phyloP scores from a whole-genome alignment of 495 filamentous ascomycete species.

The Talaromyces ruber region DNA sequence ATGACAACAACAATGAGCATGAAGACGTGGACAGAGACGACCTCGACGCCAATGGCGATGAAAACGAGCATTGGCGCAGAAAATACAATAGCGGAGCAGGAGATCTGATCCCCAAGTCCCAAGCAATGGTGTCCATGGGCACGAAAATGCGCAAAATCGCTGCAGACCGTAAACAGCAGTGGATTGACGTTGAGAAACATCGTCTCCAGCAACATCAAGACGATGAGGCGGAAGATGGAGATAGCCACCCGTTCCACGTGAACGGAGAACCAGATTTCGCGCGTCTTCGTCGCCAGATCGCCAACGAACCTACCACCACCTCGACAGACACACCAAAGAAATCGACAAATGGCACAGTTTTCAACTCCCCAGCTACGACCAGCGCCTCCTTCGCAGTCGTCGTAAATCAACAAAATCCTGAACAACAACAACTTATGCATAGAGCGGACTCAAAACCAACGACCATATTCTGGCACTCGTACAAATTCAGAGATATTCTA shows the following conservation, averaged over 20 bases:
- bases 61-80: slow-evolving; percentile 26
- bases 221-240: slow-evolving; percentile 10
- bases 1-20: neutral
- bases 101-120: slow-evolving; percentile 48
- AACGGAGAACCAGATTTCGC: slow-evolving; percentile 23
- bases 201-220: slow-evolving; percentile 34
- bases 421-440: slow-evolving; percentile 10
- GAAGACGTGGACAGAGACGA: slow-evolving; percentile 6
- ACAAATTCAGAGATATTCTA: slow-evolving; percentile 85
- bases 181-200: slow-evolving; percentile 37
- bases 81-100: slow-evolving; percentile 49
- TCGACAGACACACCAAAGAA: neutral
- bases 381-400: neutral
- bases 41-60: slow-evolving; percentile 32
- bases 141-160: slow-evolving; percentile 46
- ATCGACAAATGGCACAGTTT: neutral
- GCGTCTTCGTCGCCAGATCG: slow-evolving; percentile 20
- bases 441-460: slow-evolving; percentile 14
- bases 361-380: neutral
- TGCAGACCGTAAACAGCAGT: slow-evolving; percentile 26
- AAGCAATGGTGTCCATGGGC: slow-evolving; percentile 47
- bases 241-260: slow-evolving; percentile 15
- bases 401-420: neutral
- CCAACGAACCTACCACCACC: neutral
- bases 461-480: slow-evolving; percentile 65